phyloP scores from a whole-genome alignment of 495 filamentous ascomycete species.

The Annulohypoxylon bovei region DNA sequence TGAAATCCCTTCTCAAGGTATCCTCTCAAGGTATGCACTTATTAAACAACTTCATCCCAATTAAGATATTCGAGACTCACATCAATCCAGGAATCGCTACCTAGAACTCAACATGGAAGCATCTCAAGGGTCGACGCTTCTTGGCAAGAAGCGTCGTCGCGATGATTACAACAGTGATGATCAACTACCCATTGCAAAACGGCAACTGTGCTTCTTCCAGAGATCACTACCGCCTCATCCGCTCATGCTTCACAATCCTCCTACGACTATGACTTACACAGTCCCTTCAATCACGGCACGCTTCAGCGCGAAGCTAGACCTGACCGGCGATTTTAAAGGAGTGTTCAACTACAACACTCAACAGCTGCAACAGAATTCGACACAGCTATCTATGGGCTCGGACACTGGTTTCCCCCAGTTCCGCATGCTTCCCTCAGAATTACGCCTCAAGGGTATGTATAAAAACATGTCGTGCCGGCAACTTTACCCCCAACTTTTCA shows the following conservation, averaged over 20 bases:
- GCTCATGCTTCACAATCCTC: not conserved
- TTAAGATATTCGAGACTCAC: not conserved
- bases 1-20: too few relatives aligned
- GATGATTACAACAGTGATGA: not conserved
- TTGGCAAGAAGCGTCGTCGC: not conserved
- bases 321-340: too few relatives aligned
- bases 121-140: not conserved
- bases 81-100: not conserved
- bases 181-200: not conserved
- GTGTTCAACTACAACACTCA: not conserved
- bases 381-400: not conserved
- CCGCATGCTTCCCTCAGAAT: conserved; percentile 3
- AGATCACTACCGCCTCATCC: not conserved
- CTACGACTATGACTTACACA: too few relatives aligned
- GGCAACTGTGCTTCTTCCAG: not conserved
- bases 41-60: not conserved
- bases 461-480: too few relatives aligned
- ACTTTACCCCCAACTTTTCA: too few relatives aligned
- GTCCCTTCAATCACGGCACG: too few relatives aligned
- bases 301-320: too few relatives aligned
- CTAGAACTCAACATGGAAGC: not conserved
- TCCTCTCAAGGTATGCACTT: too few relatives aligned
- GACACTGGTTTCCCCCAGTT: conserved; percentile 11
- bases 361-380: not conserved
- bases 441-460: too few relatives aligned